These are phyloP conservation scores for Misopates orontium DNA, from an alignment of 257 asterid species.

Conservation along the genomic window DNA sequence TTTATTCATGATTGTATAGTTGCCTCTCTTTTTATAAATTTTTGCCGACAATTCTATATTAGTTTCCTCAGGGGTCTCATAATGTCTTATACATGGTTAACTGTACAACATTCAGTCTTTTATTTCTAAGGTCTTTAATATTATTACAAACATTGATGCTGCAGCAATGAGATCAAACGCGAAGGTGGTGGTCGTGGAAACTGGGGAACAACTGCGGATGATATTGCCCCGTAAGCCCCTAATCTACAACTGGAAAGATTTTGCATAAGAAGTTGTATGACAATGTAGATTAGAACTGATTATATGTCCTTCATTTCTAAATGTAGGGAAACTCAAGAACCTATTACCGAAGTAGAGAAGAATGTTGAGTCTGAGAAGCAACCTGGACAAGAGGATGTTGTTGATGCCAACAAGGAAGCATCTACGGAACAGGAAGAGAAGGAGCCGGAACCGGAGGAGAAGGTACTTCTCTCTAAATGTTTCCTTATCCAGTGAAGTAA, in stretches of 20 bases:
- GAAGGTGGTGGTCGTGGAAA: constrained; percentile 77
- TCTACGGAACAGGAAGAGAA: constrained; percentile 47
- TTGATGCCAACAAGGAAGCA: constrained; percentile 46
- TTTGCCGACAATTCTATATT: no score
- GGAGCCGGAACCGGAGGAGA: constrained; percentile 73
- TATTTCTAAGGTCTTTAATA: neutral
- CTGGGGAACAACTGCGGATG: constrained; percentile 69
- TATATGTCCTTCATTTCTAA: neutral
- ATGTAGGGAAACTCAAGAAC: constrained; percentile 51
- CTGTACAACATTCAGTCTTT: no score
- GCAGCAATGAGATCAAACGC: constrained; percentile 57
- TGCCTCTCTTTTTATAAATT: no score
- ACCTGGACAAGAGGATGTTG: constrained; percentile 47
- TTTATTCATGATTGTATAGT: neutral
- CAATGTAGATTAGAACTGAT: neutral
- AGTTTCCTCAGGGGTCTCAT: no score
- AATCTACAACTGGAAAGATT: neutral
- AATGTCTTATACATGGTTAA: no score
- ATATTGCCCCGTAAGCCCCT: constrained; percentile 44
- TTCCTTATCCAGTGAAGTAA: no score
- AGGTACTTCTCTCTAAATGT: constrained; percentile 35
- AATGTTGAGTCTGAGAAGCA: constrained; percentile 51
- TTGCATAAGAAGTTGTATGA: neutral
- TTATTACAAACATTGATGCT: neutral
- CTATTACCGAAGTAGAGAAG: constrained; percentile 43